phyloP scores from a whole-genome alignment of 306 rosid species.

The Trichosanthes truncata region DNA sequence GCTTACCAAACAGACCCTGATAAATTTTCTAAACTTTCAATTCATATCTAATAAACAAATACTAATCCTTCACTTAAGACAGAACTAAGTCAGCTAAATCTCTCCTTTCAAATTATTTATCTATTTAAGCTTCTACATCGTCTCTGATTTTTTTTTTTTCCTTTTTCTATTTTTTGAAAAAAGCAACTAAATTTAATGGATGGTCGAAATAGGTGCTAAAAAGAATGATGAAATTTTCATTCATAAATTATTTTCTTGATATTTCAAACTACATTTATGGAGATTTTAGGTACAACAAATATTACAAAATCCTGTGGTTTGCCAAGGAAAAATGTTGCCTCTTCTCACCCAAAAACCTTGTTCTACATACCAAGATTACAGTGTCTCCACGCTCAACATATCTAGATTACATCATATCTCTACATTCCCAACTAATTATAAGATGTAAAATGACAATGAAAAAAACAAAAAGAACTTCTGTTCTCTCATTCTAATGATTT shows the following conservation, averaged over 20 bases:
- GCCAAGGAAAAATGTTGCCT: slow-evolving; percentile 38
- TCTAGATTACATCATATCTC: neutral
- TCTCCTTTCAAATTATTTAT: no score
- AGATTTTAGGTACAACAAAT: neutral
- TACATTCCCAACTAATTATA: neutral
- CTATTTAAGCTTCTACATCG: no score
- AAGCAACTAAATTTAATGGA: no score
- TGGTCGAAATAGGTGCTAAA: neutral
- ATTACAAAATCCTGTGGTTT: neutral
- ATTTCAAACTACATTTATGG: neutral
- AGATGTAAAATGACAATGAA: neutral
- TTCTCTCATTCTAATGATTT: neutral
- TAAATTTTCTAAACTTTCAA: no score
- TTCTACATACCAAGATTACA: neutral
- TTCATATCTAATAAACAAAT: no score
- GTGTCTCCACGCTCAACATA: neutral
- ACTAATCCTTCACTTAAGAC: no score
- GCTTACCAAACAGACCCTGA: no score
- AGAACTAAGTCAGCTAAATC: no score
- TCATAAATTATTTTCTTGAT: neutral
- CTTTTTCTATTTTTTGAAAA: no score
- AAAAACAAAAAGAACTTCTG: neutral
- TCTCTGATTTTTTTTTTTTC: no score
- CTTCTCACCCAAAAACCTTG: slow-evolving; percentile 30
- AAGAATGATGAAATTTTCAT: neutral